These are phyloP conservation scores for Cutaneotrichosporon sp. DNA, from an alignment of 1,284 basidiomycete species.

Conservation along the genomic window DNA sequence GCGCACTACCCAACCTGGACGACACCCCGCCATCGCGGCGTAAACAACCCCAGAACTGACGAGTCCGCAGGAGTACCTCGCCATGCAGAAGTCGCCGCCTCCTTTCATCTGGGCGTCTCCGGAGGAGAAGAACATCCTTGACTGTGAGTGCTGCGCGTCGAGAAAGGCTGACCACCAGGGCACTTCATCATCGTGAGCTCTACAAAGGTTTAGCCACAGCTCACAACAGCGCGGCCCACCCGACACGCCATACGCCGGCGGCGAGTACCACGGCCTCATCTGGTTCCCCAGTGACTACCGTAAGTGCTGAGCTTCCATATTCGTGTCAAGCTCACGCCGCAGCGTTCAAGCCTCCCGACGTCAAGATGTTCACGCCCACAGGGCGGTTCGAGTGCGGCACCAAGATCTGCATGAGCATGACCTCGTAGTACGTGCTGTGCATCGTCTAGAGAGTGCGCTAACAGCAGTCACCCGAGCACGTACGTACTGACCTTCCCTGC, in stretches of 20 bases:
- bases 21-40: neutral
- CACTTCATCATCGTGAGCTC: conserved; percentile 76
- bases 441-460: neutral
- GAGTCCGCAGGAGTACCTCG: conserved; percentile 74
- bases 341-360: conserved; percentile 89
- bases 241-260: conserved; percentile 84
- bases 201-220: neutral
- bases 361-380: conserved; percentile 95
- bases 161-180: conserved; percentile 55
- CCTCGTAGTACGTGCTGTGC: conserved; percentile 71
- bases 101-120: conserved; percentile 90
- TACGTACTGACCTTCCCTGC: conserved; percentile 19
- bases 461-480: conserved; percentile 43
- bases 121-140: conserved; percentile 90
- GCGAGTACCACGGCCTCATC: conserved; percentile 74
- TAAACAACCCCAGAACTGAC: conserved; percentile 21
- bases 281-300: conserved; percentile 85
- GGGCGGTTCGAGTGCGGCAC: conserved; percentile 87
- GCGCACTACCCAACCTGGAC: neutral
- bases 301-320: conserved; percentile 39
- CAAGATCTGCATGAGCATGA: conserved; percentile 96
- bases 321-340: neutral
- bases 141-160: conserved; percentile 67
- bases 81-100: conserved; percentile 88
- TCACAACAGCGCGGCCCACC: conserved; percentile 72